A percentile compares a stretch with the other conserved stretches of the same genome.
phyloP scores from a whole-genome alignment of 495 filamentous ascomycete species.

The Hypoxylon lienhwacheense region DNA sequence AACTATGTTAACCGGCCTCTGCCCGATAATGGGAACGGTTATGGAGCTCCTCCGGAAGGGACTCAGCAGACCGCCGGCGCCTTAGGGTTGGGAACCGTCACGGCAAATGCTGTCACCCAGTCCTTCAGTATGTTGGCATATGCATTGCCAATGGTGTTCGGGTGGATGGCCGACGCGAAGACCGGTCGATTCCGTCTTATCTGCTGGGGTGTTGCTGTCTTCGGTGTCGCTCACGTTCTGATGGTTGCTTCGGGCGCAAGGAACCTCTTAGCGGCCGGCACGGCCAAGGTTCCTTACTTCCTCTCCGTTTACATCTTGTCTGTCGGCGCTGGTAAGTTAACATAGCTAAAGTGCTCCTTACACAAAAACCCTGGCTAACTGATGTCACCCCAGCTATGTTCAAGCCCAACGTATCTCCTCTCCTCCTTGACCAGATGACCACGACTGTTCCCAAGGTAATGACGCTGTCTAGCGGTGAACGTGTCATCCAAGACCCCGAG shows the following conservation, averaged over 20 bases:
- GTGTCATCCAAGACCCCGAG: constrained; percentile 61
- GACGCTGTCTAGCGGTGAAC: constrained; percentile 50
- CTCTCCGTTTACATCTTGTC: constrained; percentile 61
- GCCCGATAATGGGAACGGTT: constrained; percentile 62
- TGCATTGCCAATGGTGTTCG: constrained; percentile 58
- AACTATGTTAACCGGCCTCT: constrained; percentile 62
- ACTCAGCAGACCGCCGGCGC: constrained; percentile 61
- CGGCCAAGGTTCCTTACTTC: constrained; percentile 60
- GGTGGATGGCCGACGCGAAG: constrained; percentile 59
- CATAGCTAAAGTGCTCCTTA: background rate
- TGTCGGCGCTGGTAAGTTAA: constrained; percentile 65
- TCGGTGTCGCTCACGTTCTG: constrained; percentile 66
- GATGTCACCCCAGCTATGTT: constrained; percentile 49
- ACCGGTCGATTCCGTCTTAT: constrained; percentile 65
- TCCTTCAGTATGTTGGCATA: constrained; percentile 65
- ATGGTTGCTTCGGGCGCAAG: constrained; percentile 64
- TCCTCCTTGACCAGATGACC: constrained; percentile 61
- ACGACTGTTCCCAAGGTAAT: constrained; percentile 50
- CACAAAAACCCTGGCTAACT: constrained; percentile 1
- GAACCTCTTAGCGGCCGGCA: constrained; percentile 57
- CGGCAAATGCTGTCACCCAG: constrained; percentile 59
- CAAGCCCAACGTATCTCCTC: constrained; percentile 68
- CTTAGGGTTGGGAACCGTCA: constrained; percentile 61
- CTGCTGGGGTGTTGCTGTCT: constrained; percentile 63
- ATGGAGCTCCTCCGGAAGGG: constrained; percentile 58